Percentiles rank a stretch among this genome's conserved stretches.
Evolutionary conservation across 2,329 filamentous ascomycete genomes (phyloP).

Genomic region (Metarhizium guizhouense): DNA sequence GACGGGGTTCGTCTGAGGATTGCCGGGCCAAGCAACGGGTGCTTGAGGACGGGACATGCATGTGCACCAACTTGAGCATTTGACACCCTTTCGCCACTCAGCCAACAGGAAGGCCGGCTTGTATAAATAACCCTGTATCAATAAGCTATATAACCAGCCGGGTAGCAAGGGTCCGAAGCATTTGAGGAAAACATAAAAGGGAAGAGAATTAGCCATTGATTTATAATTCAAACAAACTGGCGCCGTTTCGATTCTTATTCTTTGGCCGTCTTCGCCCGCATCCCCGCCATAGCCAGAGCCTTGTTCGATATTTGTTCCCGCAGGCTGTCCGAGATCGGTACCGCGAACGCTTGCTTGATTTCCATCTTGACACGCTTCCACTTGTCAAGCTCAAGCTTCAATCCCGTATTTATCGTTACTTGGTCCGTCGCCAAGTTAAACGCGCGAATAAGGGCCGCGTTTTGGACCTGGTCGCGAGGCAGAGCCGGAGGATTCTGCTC

Average conservation of each 20-base stretch:
- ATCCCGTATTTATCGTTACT: slow-evolving; percentile 65
- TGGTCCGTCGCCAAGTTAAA: slow-evolving; percentile 55
- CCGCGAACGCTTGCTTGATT: slow-evolving; percentile 55
- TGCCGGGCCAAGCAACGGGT: neutral
- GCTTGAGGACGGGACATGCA: slow-evolving; percentile 2
- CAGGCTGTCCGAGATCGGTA: slow-evolving; percentile 50
- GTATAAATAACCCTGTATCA: neutral
- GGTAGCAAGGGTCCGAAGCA: neutral
- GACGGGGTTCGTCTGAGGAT: slow-evolving; percentile 12
- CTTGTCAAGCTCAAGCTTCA: slow-evolving; percentile 62
- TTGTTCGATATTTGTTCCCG: slow-evolving; percentile 63
- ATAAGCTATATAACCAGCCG: neutral
- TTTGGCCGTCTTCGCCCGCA: slow-evolving; percentile 22
- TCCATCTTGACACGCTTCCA: slow-evolving; percentile 69
- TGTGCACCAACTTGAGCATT: neutral
- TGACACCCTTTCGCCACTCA: neutral
- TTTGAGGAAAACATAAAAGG: neutral
- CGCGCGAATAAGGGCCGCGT: slow-evolving; percentile 39
- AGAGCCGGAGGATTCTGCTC: slow-evolving; percentile 37
- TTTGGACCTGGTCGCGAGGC: slow-evolving; percentile 31
- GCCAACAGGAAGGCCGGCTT: neutral
- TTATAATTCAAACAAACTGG: slow-evolving; percentile 25
- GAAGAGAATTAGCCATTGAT: neutral
- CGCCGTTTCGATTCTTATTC: slow-evolving; percentile 33
- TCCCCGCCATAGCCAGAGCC: slow-evolving; percentile 33